Evolutionary conservation across 225 moss, liverwort and hornwort species (phyloP).

Genomic region (Climacium dendroides): DNA sequence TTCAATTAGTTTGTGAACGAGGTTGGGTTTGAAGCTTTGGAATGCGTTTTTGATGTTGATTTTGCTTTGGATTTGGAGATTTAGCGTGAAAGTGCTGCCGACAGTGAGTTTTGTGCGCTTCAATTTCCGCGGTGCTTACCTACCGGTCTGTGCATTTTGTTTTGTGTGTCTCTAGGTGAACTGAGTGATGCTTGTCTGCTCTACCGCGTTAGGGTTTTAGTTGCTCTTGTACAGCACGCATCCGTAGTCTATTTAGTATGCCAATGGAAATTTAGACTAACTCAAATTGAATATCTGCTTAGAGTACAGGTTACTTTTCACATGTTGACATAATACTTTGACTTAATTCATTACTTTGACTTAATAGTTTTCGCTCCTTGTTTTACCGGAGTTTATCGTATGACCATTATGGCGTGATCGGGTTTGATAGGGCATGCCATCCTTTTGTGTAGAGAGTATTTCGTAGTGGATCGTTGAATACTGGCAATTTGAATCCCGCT

Average conservation of each 20-base stretch:
- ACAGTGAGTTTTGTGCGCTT: neutral
- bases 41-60: neutral
- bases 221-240: neutral
- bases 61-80: neutral
- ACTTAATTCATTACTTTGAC: neutral
- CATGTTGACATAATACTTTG: neutral
- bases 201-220: constrained; percentile 15
- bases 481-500: neutral
- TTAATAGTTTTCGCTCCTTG: neutral
- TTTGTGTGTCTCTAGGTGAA: neutral
- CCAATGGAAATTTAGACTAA: neutral
- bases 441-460: neutral
- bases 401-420: neutral
- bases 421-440: neutral
- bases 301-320: neutral
- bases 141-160: neutral
- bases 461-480: neutral
- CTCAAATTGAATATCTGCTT: neutral
- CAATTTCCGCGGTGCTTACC: neutral
- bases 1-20: neutral
- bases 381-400: neutral
- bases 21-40: neutral
- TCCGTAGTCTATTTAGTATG: neutral
- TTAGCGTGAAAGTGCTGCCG: neutral
- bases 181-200: neutral